Evolutionary conservation across 2,329 filamentous ascomycete species (phyloP).

Genomic region (Xylaria sp.): DNA sequence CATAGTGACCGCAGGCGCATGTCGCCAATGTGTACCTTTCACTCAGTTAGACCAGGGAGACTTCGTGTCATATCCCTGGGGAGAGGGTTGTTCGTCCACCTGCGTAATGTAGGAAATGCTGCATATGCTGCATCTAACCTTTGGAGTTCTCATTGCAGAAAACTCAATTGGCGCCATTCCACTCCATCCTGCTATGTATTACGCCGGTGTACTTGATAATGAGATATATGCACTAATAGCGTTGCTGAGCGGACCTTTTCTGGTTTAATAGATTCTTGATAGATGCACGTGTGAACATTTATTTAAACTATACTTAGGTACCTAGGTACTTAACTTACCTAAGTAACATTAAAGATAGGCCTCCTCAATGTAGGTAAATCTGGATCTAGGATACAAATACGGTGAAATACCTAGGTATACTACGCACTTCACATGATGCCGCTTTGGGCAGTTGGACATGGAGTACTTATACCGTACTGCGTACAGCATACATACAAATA

Average conservation of each 20-base stretch:
- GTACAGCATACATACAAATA: too few species aligned
- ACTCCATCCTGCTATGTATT: background rate
- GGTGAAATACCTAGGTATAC: too few species aligned
- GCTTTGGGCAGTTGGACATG: background rate
- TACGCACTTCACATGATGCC: background rate
- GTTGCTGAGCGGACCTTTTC: background rate
- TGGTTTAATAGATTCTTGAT: background rate
- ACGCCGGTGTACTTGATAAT: background rate
- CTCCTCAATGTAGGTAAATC: too few species aligned
- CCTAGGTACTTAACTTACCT: background rate
- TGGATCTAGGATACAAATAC: too few species aligned
- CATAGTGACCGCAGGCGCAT: conserved; percentile 49
- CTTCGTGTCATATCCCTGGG: conserved; percentile 26
- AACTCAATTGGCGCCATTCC: conserved; percentile 18
- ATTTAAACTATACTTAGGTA: background rate
- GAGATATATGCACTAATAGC: background rate
- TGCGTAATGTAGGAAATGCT: background rate
- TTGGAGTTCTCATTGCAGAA: conserved; percentile 15
- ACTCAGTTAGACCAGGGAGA: conserved; percentile 24
- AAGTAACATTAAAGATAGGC: too few species aligned
- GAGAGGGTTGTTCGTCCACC: background rate
- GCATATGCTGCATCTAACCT: too few species aligned
- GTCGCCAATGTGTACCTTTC: conserved; percentile 35
- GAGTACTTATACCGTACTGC: too few species aligned
- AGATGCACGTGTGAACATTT: background rate